Percentiles rank a stretch among this genome's conserved stretches.
phyloP scores from a whole-genome alignment of 805 yeast species.

The Starmera quercuum region DNA sequence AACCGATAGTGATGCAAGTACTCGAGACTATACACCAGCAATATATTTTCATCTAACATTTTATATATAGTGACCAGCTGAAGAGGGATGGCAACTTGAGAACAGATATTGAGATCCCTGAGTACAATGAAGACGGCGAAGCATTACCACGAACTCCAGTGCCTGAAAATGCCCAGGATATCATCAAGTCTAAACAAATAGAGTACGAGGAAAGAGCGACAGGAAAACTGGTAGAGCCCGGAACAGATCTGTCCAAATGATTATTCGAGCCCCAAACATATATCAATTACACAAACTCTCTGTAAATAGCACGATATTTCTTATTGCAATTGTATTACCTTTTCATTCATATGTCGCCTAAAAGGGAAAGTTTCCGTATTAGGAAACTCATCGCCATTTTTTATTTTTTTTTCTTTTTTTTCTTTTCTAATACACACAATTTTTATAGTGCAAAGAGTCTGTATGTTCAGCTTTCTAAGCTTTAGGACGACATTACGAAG shows the following conservation, averaged over 20 bases:
- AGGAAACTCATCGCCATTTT: slow-evolving; percentile 1
- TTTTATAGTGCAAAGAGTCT: no score
- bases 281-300: no score
- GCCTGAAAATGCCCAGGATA: background rate
- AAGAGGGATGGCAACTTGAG: slow-evolving; percentile 60
- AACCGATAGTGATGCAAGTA: slow-evolving; percentile 62
- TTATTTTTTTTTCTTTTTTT: background rate
- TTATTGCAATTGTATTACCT: no score
- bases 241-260: no score
- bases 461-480: no score
- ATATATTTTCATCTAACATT: slow-evolving; percentile 5
- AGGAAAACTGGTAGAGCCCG: background rate
- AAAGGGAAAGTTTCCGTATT: slow-evolving; percentile 3
- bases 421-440: background rate
- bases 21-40: background rate
- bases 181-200: background rate
- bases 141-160: slow-evolving; percentile 8
- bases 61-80: slow-evolving; percentile 42
- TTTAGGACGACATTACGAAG: background rate
- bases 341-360: no score
- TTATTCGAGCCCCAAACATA: no score
- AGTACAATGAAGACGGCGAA: slow-evolving; percentile 39
- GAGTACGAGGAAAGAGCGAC: background rate
- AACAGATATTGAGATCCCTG: slow-evolving; percentile 49
- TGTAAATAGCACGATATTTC: no score